phyloP scores from a whole-genome alignment of 306 rosid species.

The Inga leiocalycina region DNA sequence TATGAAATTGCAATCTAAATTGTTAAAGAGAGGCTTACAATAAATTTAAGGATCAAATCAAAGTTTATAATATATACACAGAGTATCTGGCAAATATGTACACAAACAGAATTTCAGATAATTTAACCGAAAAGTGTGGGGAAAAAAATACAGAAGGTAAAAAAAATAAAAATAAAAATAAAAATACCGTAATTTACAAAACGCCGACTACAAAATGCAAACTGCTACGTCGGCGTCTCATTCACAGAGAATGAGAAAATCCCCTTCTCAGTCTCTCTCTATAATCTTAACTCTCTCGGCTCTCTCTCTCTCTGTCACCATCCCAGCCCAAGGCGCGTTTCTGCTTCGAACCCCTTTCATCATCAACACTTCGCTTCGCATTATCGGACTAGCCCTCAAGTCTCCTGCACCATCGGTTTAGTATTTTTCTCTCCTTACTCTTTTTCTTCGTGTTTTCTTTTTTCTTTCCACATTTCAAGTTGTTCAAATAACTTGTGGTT shows the following conservation, averaged over 20 bases:
- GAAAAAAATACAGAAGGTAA: no score
- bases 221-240: background rate
- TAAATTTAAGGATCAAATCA: no score
- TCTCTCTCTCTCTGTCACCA: background rate
- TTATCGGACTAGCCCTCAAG: background rate
- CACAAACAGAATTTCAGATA: no score
- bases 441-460: background rate
- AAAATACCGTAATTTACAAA: background rate
- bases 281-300: background rate
- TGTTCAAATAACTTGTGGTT: background rate
- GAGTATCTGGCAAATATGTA: no score
- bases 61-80: no score
- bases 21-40: no score
- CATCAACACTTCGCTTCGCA: background rate
- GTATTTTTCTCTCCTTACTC: background rate
- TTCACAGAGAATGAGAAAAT: background rate
- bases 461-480: background rate
- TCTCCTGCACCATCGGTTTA: conserved; percentile 13
- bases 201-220: background rate
- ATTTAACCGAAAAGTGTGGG: no score
- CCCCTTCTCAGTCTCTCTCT: background rate
- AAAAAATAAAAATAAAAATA: no score
- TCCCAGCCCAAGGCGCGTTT: background rate
- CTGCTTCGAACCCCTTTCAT: background rate
- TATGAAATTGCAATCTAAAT: no score